Percentiles rank a stretch among this genome's conserved stretches.
phyloP scores from a whole-genome alignment of 805 yeast genomes.

The Vanderwaltozyma yarrowii region DNA sequence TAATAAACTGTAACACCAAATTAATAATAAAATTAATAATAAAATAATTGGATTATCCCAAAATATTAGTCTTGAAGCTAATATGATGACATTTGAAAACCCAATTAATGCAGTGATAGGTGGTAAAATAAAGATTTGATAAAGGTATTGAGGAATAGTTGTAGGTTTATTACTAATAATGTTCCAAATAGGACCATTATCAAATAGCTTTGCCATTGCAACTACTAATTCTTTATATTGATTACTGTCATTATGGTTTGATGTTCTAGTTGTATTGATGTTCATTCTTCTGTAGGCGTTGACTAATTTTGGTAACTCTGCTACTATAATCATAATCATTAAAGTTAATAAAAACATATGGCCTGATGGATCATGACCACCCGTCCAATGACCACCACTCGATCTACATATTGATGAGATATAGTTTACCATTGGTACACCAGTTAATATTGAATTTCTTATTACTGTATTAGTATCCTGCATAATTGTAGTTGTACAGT shows the following conservation, averaged over 20 bases:
- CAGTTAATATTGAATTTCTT: conserved; percentile 1
- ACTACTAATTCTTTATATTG: neutral
- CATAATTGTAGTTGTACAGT: neutral
- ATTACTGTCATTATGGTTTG: neutral
- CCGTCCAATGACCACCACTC: conserved; percentile 58
- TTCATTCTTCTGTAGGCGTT: no score
- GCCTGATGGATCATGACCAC: conserved; percentile 96
- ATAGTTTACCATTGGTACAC: conserved; percentile 2
- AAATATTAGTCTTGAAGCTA: conserved; percentile 5
- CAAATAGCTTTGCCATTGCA: conserved; percentile 4
- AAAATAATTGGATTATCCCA: conserved; percentile 23
- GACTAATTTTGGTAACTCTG: conserved; percentile 36
- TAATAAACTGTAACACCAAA: conserved; percentile 84
- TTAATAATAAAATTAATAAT: conserved; percentile 28
- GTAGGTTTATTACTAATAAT: conserved; percentile 4
- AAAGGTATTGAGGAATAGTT: conserved; percentile 1
- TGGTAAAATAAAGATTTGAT: conserved; percentile 7
- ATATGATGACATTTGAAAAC: conserved; percentile 1
- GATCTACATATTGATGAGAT: conserved; percentile 38
- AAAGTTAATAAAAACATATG: conserved; percentile 64
- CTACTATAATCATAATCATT: conserved; percentile 42
- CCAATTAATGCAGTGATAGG: conserved; percentile 3
- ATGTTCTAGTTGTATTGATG: no score
- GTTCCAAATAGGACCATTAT: conserved; percentile 9
- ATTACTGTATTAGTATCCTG: conserved; percentile 1